Evolutionary conservation across 371 early-diverging fungal genomes (phyloP), one percentile per base, ranked within the genome.

Genomic region (Funneliformis caledonium): DNA sequence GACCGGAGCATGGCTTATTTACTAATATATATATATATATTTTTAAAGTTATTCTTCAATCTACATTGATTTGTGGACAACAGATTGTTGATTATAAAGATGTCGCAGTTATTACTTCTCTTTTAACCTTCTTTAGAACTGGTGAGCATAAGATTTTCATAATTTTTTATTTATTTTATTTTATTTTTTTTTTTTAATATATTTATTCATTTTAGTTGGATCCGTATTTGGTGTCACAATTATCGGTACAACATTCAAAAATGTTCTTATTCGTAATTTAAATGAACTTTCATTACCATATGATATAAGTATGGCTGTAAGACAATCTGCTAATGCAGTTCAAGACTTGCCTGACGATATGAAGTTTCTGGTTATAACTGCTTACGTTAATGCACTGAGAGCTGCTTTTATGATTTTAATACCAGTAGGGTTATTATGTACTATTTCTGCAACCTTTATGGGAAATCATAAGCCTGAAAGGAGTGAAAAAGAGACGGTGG

Each of bases 21-120:
- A 93, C 1, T 50, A 14, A 50, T 50, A 26, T 26, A 26, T 26
- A 26, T 26, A 26, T 26, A 26, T 52, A 3, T 19, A 52, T 52
- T 52, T 52, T 12, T 52, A 5, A 6, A 56, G 75, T 87, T 42
- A 86, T 84, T 50, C 85, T 93, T 68, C 94, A 94, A 83, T 90
- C 88, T 16, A 72, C 86, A 75, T 81, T 94, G 31, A 80, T 92
- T 48, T 90, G 88, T 1, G 91, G 88, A 7, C 95, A 95, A 81
- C 86, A 89, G 0, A 84, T 90, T 0, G 91, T 89, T 2, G 72
- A 37, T 14, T 33, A 16, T 72, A 37, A 61, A 64, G 56, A 77
- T 64, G 16, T 82, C 6, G 82, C 72, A 14, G n/a, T 59, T 16
- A 73, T 72, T 59, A 72, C 82, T 50, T 42, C 79, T 11, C 42